Conservation (phyloP, 2,329 filamentous ascomycete species). For the Stagonosporopsis chrysanthemi region DNA sequence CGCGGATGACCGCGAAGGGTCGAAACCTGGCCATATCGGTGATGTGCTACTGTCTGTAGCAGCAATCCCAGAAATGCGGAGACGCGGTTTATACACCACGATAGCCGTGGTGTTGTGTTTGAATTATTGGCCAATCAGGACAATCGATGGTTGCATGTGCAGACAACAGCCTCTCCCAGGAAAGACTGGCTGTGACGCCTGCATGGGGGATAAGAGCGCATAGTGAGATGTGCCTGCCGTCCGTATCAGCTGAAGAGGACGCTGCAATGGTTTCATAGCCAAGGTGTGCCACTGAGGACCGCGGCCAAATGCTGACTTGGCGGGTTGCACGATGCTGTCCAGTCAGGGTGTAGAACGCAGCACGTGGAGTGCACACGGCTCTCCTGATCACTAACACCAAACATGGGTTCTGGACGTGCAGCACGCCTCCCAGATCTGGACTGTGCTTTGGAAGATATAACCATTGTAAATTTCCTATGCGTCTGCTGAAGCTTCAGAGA, state of each 20-base stretch:
- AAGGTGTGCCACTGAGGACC: slow-evolving; percentile 31
- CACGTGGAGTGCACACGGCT: slow-evolving; percentile 19
- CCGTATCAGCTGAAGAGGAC: slow-evolving; percentile 27
- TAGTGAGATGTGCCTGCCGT: slow-evolving; percentile 26
- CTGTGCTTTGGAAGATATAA: slow-evolving; percentile 4
- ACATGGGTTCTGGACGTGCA: slow-evolving; percentile 18
- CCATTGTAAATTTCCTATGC: background rate
- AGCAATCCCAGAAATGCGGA: slow-evolving; percentile 28
- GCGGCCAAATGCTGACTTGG: slow-evolving; percentile 28
- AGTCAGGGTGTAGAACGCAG: slow-evolving; percentile 27
- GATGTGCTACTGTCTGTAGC: slow-evolving; percentile 27
- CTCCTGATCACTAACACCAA: slow-evolving; percentile 10
- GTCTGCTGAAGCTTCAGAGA: background rate
- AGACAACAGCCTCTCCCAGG: slow-evolving; percentile 26
- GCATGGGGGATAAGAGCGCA: slow-evolving; percentile 34
- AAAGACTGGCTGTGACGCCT: slow-evolving; percentile 27
- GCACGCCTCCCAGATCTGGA: slow-evolving; percentile 9
- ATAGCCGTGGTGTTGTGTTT: slow-evolving; percentile 25
- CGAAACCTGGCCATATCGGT: slow-evolving; percentile 28
- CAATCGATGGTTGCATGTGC: slow-evolving; percentile 30
- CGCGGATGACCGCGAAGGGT: slow-evolving; percentile 34
- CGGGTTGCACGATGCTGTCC: slow-evolving; percentile 24
- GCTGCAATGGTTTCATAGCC: slow-evolving; percentile 27
- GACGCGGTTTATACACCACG: slow-evolving; percentile 33
- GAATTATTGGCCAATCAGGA: slow-evolving; percentile 26